phyloP scores from a whole-genome alignment of 2,329 filamentous ascomycete species.

The Trematosphaeria pertusa region DNA sequence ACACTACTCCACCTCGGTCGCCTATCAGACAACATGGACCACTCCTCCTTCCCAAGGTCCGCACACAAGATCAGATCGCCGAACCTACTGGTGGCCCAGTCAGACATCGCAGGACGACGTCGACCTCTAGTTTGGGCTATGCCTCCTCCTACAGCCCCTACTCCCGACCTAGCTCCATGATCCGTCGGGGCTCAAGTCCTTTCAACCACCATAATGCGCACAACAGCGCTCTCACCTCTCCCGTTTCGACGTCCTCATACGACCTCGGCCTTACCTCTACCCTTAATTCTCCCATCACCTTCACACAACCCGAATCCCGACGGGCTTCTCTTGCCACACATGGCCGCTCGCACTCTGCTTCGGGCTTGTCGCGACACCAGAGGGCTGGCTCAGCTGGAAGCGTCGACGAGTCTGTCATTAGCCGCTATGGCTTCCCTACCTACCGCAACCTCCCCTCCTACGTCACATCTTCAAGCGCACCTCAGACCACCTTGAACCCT shows the following conservation, averaged over 20 bases:
- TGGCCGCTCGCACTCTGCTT: conserved; percentile 48
- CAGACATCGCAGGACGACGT: conserved; percentile 64
- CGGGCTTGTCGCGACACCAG: conserved; percentile 31
- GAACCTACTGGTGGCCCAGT: conserved; percentile 64
- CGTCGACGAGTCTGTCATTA: conserved; percentile 70
- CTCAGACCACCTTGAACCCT: conserved; percentile 47
- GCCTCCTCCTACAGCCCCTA: conserved; percentile 58
- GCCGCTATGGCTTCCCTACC: conserved; percentile 81
- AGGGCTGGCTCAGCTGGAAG: conserved; percentile 72
- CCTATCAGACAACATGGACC: conserved; percentile 81
- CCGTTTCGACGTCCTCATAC: conserved; percentile 52
- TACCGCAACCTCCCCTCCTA: conserved; percentile 77
- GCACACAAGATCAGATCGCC: conserved; percentile 81
- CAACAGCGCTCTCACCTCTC: conserved; percentile 54
- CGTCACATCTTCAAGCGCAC: conserved; percentile 50
- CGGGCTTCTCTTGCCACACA: conserved; percentile 49
- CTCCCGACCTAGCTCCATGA: conserved; percentile 51
- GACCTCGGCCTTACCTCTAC: conserved; percentile 48
- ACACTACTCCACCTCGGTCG: conserved; percentile 73
- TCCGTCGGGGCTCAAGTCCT: conserved; percentile 55
- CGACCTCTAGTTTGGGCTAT: conserved; percentile 52
- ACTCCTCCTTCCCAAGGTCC: conserved; percentile 82
- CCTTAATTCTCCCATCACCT: conserved; percentile 71
- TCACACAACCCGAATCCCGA: conserved; percentile 44
- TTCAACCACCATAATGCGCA: conserved; percentile 40